Base-by-base conservation (phyloP, 108 stramenopile genomes). In the Hondaea fermentalgiana region DNA sequence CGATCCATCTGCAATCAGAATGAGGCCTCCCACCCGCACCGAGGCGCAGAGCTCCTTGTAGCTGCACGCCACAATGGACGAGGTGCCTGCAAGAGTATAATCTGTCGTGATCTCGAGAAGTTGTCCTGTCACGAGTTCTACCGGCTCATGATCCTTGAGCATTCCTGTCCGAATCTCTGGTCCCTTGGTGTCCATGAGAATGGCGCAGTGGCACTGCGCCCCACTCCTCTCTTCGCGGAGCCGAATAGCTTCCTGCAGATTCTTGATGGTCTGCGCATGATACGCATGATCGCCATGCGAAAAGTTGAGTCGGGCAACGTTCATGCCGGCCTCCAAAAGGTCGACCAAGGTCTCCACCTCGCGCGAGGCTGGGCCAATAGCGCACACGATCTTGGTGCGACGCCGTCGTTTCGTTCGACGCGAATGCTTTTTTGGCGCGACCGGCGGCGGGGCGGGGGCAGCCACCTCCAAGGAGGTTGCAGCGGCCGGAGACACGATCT, bases 141-240 rank as follows among this genome's bases (percentile, higher is more conserved):
- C 93, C 59, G 95, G 95, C 71, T 94, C 95, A 87, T 92, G 95
- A 21, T 93, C 95, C 58, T 95, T 91, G 88, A 97, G 95, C 91
- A 95, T 95, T 45, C 97, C 97, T n/a, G 96, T 91, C 88, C 97
- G 96, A 72, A 97, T 97, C 87, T 97, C 97, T 29, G 97, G 97
- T 21, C 97, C 97, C 91, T 96, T 96, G 89, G 96, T 96, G 89
- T 98, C 97, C 88, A 97, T 92, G 72, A 97, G 72, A 6, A 96
- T 94, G 91, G 95, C 95, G 93, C 29, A 89, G 64, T 88, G 59
- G 72, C 58, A 87, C 90, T 47, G 58, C 8, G 88, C 60, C n/a
- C 87, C 42, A 87, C 90, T 91, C n/a, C 10, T 5, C n/a, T 72
- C 83, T 14, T 45, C 87, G 14, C 87, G 88, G 5, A 72, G 51